These are phyloP conservation scores for Isatis tinctoria DNA, from an alignment of 345 rosid genomes.

Conservation along the genomic window DNA sequence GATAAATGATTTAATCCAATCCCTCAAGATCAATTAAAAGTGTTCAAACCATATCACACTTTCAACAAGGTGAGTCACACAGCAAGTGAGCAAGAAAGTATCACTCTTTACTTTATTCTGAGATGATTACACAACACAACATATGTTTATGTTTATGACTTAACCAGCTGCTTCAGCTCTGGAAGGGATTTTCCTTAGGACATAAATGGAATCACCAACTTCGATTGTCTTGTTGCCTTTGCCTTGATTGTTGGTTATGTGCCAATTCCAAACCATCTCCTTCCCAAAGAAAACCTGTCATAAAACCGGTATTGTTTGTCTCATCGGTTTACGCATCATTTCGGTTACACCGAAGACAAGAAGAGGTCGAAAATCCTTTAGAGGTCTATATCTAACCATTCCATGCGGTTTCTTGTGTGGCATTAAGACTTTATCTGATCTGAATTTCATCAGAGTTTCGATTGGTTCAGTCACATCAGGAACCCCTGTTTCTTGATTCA, in stretches of 20 bases:
- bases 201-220: slow-evolving; percentile 67
- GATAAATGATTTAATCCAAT: background rate
- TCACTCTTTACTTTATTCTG: slow-evolving; percentile 4
- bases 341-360: background rate
- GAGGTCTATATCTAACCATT: slow-evolving; percentile 40
- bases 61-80: background rate
- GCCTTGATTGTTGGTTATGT: slow-evolving; percentile 32
- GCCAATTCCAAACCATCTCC: slow-evolving; percentile 55
- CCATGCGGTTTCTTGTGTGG: slow-evolving; percentile 64
- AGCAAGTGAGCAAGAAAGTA: background rate
- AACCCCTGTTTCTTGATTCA: slow-evolving; percentile 69
- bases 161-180: slow-evolving; percentile 72
- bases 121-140: slow-evolving; percentile 4
- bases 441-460: slow-evolving; percentile 53
- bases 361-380: background rate
- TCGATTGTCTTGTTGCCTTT: slow-evolving; percentile 53
- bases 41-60: background rate
- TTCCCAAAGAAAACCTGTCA: slow-evolving; percentile 76
- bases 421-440: slow-evolving; percentile 68
- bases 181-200: slow-evolving; percentile 48
- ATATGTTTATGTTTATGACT: background rate
- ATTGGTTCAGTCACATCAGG: slow-evolving; percentile 58
- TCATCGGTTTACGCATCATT: background rate
- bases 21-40: background rate
- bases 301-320: background rate